These are phyloP conservation scores for Cordyceps cicadae DNA, from an alignment of 2,329 filamentous ascomycete species.

Conservation along the genomic window DNA sequence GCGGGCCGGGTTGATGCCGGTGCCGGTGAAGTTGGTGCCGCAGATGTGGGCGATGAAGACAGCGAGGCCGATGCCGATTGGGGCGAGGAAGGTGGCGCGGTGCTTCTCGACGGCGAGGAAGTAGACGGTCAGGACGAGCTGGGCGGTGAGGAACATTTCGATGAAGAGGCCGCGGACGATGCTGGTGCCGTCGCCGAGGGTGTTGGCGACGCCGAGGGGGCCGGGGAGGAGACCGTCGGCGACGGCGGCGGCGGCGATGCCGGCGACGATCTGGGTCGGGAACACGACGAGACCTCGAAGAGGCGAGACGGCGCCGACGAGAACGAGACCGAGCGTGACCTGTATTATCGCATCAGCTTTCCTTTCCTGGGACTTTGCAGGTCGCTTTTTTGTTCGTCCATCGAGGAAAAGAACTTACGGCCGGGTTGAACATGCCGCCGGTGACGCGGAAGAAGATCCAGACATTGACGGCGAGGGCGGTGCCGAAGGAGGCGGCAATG, in stretches of 20 bases:
- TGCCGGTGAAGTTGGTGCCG: slow-evolving; percentile 39
- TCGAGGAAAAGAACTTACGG: slow-evolving; percentile 26
- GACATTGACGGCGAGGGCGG: slow-evolving; percentile 43
- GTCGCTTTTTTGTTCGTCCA: neutral
- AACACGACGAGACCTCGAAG: slow-evolving; percentile 44
- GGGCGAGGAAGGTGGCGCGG: slow-evolving; percentile 61
- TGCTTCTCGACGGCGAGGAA: slow-evolving; percentile 69
- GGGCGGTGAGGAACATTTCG: slow-evolving; percentile 57
- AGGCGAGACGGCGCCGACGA: slow-evolving; percentile 48
- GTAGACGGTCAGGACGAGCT: slow-evolving; percentile 56
- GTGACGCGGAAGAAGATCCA: slow-evolving; percentile 50
- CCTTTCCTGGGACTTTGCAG: too few relatives aligned
- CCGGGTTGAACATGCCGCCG: slow-evolving; percentile 44
- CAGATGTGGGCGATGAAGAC: slow-evolving; percentile 53
- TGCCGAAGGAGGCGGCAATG: slow-evolving; percentile 41
- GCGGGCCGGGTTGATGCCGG: slow-evolving; percentile 42
- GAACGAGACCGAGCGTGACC: slow-evolving; percentile 51
- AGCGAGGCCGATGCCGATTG: slow-evolving; percentile 62
- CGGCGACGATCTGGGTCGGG: slow-evolving; percentile 48
- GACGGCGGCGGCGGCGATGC: slow-evolving; percentile 51
- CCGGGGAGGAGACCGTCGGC: slow-evolving; percentile 51
- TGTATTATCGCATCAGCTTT: slow-evolving; percentile 14
- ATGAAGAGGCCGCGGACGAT: slow-evolving; percentile 55
- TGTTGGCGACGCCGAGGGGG: slow-evolving; percentile 46
- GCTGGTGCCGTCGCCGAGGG: slow-evolving; percentile 42